These are phyloP conservation scores for Pseudonectria foliicola DNA, from an alignment of 2,329 filamentous ascomycete species.

Conservation along the genomic window DNA sequence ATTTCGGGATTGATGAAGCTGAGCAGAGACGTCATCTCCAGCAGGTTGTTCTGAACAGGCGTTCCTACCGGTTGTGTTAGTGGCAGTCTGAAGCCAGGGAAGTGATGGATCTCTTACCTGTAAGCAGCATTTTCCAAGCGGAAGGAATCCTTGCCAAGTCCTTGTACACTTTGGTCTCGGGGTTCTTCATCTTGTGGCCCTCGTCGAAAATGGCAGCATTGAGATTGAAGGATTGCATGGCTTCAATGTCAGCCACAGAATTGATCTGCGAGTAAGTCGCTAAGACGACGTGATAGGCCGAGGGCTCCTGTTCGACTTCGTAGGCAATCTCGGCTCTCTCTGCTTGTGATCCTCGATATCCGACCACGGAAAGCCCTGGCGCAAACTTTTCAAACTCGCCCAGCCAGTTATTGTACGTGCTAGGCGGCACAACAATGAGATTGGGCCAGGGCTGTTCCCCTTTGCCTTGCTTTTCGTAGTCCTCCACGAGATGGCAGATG, in stretches of 20 bases:
- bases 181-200: slow-evolving; percentile 88
- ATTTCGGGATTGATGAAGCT: slow-evolving; percentile 89
- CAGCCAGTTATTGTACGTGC: slow-evolving; percentile 93
- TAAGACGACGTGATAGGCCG: slow-evolving; percentile 56
- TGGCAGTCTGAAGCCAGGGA: not conserved
- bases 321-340: slow-evolving; percentile 63
- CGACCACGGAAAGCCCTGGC: slow-evolving; percentile 67
- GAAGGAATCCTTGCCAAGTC: slow-evolving; percentile 71
- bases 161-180: slow-evolving; percentile 72
- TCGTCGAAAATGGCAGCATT: slow-evolving; percentile 77
- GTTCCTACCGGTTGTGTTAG: slow-evolving; percentile 58
- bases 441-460: slow-evolving; percentile 55
- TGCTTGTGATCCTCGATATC: slow-evolving; percentile 57
- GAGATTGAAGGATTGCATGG: slow-evolving; percentile 41
- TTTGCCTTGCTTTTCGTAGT: slow-evolving; percentile 32
- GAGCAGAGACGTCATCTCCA: slow-evolving; percentile 82
- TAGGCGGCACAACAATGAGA: slow-evolving; percentile 84
- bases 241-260: slow-evolving; percentile 41
- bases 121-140: slow-evolving; percentile 75
- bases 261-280: slow-evolving; percentile 55
- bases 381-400: slow-evolving; percentile 86
- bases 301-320: slow-evolving; percentile 55
- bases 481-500: slow-evolving; percentile 72
- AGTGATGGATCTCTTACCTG: slow-evolving; percentile 19
- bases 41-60: slow-evolving; percentile 87